Base-by-base conservation (phyloP, 345 rosid species). In the Bruguiera sexangula region DNA sequence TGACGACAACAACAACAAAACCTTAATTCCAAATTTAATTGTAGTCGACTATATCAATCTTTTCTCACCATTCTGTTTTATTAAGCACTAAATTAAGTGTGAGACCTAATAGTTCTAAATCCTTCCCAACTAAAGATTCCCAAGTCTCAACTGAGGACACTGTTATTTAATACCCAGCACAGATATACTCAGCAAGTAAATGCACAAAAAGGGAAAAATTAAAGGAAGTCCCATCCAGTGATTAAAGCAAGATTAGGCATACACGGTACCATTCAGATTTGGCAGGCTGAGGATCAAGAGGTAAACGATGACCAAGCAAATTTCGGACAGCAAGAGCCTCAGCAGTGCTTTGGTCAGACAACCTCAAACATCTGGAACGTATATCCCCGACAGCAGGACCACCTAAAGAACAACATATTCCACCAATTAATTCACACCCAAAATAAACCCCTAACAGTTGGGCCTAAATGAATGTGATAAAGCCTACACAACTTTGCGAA, bases 371-470 rank as follows among this genome's bases (percentile, higher is more conserved):
- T 74, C 98, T 87, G 6, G 98, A 94, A 67, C 98, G 82, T 66
- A 91, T 91, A 70, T 94, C 98, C 61, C 97, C 98, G 55, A 94
- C 97, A 54, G 98, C 98, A 19, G 98, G 98, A 52, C 98, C 98
- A 31, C 97, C 96, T 93, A 62, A 34, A 69, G 13, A 3, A 43
- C 4, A 0, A 43, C 5, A 26, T 69, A 32, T 29, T 4, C 39
- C 58, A 56, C 9, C 46, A 46, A 26, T 65, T 63, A 65, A n/a
- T 18, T 6, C 58, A 21, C 48, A 60, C 20, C 55, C 27, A 69
- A 58, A 37, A 34, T 8, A 7, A 11, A 43, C 51, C 22, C 60
- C 20, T 16, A n/a, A 24, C 55, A 37, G 31, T 26, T 61, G 7
- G 24, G 21, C 22, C 32, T n/a, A 22, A 21, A 30, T 50, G 13